These are phyloP conservation scores for Albugo candida DNA, from an alignment of 352 stramenopile species.

Conservation along the genomic window DNA sequence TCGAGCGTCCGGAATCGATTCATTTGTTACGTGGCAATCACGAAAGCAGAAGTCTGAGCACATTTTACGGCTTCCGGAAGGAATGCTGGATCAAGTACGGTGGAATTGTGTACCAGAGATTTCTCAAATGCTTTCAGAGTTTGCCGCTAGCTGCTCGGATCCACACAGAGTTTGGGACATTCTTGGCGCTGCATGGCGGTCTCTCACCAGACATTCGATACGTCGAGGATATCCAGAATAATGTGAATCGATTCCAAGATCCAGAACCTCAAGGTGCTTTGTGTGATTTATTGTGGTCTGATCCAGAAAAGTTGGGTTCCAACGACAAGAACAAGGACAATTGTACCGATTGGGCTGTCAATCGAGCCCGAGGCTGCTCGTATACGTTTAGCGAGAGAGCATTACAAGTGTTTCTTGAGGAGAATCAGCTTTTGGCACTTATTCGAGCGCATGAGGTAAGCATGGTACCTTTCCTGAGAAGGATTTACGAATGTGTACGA, in stretches of 20 bases:
- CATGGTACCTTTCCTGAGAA: too few relatives aligned
- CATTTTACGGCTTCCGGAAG: conserved; percentile 99
- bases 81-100: conserved; percentile 86
- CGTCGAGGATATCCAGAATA: conserved; percentile 56
- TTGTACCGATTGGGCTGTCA: conserved; percentile 26
- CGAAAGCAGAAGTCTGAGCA: conserved; percentile 96
- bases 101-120: conserved; percentile 52
- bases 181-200: conserved; percentile 53
- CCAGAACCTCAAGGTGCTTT: conserved; percentile 79
- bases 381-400: conserved; percentile 62
- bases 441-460: conserved; percentile 54
- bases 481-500: background rate
- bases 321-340: conserved; percentile 13
- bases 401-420: conserved; percentile 37
- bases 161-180: conserved; percentile 32
- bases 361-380: conserved; percentile 49
- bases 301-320: conserved; percentile 81
- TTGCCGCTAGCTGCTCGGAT: conserved; percentile 51
- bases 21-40: conserved; percentile 98
- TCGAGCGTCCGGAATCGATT: conserved; percentile 97
- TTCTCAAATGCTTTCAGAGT: conserved; percentile 69
- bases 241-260: conserved; percentile 60
- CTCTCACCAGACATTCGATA: conserved; percentile 45
- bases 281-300: conserved; percentile 98
- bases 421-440: conserved; percentile 46